A percentile compares a stretch with the other conserved stretches of the same genome.
phyloP scores from a whole-genome alignment of 306 rosid species.

The Astragalus glycyphyllos region DNA sequence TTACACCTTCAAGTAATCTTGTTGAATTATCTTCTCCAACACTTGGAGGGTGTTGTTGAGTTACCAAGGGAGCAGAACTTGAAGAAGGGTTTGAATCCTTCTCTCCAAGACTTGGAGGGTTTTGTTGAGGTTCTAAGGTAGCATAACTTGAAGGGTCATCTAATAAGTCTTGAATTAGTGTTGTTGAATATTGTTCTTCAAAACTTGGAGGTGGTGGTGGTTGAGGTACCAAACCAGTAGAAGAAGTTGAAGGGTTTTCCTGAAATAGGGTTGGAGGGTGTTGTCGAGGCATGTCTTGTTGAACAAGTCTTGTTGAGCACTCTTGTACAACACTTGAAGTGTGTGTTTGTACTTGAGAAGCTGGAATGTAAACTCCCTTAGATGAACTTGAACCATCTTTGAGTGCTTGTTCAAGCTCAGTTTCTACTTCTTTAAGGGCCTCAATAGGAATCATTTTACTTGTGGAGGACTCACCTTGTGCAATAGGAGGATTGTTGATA shows the following conservation, averaged over 20 bases:
- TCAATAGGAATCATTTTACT: not conserved
- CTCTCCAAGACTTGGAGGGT: not conserved
- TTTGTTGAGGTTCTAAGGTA: not conserved
- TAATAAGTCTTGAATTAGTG: not conserved
- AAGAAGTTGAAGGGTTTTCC: too few relatives aligned
- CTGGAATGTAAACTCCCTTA: not conserved
- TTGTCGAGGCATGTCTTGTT: too few relatives aligned
- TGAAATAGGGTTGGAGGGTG: too few relatives aligned
- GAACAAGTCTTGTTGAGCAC: not conserved
- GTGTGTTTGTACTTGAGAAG: not conserved
- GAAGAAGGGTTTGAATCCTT: not conserved
- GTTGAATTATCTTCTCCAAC: not conserved
- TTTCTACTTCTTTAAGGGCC: not conserved
- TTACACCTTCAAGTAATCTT: not conserved
- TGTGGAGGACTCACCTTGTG: not conserved
- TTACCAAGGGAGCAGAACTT: not conserved
- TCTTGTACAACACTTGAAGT: not conserved
- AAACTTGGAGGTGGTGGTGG: too few relatives aligned
- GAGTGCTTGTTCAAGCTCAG: too few relatives aligned
- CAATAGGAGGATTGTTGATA: not conserved
- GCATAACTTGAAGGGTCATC: not conserved
- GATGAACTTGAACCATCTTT: not conserved
- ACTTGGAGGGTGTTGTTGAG: not conserved
- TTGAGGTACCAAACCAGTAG: too few relatives aligned
- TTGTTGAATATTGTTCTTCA: too few relatives aligned